Base-by-base conservation (phyloP, 768 basidiomycete species). In the Rickenella mellea region DNA sequence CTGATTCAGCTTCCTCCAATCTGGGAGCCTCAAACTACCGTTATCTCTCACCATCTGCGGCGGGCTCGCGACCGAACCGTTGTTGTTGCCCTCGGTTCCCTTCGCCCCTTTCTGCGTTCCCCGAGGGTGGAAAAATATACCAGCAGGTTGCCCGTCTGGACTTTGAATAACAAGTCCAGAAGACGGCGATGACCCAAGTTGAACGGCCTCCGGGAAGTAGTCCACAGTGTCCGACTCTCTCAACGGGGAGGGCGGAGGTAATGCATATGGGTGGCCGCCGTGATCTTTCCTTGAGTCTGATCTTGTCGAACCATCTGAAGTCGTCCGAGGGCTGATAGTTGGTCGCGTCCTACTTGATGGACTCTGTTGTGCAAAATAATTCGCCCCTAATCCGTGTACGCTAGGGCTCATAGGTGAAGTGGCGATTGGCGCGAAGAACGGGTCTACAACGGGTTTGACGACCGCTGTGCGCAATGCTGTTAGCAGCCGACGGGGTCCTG, bases 391-490 rank as follows among this genome's bases (percentile, higher is more conserved):
- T 10, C 33, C 33, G n/a, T 63, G 71, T 28, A 74, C 59, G 12
- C 77, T 76, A n/a, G 90, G 90, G 47, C 76, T 89, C 26, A 71
- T 69, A 1, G 96, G 94, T 0, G 86, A 83, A 0, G 90, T 97
- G 0, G 94, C 94, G 48, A 90, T 98, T n/a, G 96, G 94, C 1
- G 76, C 62, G 55, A 98, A 96, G 59, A 82, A 85, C 0, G 93
- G 87, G 56, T 99, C 94, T 24, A 99, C 78, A 9, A 77, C 56
- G 0, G 96, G 93, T 49, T 81, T 86, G 7, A 76, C 84, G 38
- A 88, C 72, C 1, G 92, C 92, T 4, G 89, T 97, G 57, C 94
- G 85, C 14, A 99, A 67, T 20, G 92, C 85, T 17, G 92, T 93
- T 50, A 99, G 67, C 51, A 97, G 82, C 7, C 94, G 79, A 28